Base-by-base conservation (phyloP, 2,329 filamentous ascomycete genomes). In the Leptographium wingfieldii region DNA sequence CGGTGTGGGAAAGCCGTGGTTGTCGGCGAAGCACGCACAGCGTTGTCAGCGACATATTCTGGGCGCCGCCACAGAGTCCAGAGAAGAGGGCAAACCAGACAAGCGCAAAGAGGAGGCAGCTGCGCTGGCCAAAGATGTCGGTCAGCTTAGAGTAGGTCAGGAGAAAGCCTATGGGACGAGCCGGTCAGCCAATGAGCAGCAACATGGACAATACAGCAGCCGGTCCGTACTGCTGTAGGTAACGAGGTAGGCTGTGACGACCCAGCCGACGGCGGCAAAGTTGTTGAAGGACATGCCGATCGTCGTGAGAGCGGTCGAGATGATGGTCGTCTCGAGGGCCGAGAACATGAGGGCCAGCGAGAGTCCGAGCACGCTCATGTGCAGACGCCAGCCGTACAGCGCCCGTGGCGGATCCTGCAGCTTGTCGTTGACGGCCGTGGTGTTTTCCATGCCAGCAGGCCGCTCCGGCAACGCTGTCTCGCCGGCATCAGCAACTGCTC, bases 301-400 rank as follows among this genome's bases (percentile, higher is more conserved):
- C 27, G 74, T 73, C 0, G 79, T 73, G 0, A 80, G 67, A 9
- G 77, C 73, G 0, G 77, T 80, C 67, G 73, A 76, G n/a, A 80
- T 76, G 31, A 79, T 79, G 4, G 76, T 78, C 9, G 73, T 76
- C 61, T 80, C 78, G 3, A 78, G 67, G 0, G 72, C 74, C 0
- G 77, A 74, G 3, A 80, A 69, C 48, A 79, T 72, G 3, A 77
- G 67, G n/a, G 35, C 9, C 6, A 56, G 35, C 12, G 35, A 43
- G 35, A 56, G 55, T 3, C 55, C 53, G 19, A 31, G 59, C 58
- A 35, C 53, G 33, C 53, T 55, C 29, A 55, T 38, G 29, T 38
- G 53, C 25, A 55, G 53, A 3, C n/a, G 53, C 31, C 31, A 55
- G 12, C 53, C 31, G 19, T 55, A 55, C 14, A 55, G 53, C 2